Base-by-base conservation (phyloP, 1,284 basidiomycete genomes). In the Filobasidium uniguttulatum region DNA sequence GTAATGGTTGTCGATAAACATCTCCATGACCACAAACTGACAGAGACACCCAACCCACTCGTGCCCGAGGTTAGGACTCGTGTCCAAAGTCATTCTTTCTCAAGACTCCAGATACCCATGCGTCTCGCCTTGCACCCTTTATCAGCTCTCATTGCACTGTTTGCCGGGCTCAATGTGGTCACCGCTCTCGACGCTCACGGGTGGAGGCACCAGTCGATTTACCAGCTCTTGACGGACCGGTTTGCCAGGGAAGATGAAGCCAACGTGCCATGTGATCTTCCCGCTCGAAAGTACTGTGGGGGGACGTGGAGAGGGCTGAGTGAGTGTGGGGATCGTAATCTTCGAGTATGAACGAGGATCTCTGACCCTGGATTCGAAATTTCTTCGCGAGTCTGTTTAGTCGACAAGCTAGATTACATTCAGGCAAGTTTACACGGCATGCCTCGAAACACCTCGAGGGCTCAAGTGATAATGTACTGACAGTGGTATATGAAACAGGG, bases 181-280 rank as follows among this genome's bases (percentile, higher is more conserved):
- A 45, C 53, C 14, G 62, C 60, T 4, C 54, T 67, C 29, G 59
- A 60, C 40, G 53, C 58, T n/a, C 29, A 49, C 9, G 58, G 56
- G 6, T 63, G 65, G 53, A 60, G 67, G 38, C 54, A 61, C 14
- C 59, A 62, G n/a, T 62, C 62, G n/a, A 63, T 69, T 49, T 69
- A 69, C 53, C 67, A 69, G 48, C 49, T 68, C 23, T 46, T 66
- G 29, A 67, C 63, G 2, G 65, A 63, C 19, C 57, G 52, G 8
- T 53, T 53, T 19, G 30, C 48, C 1, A 45, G 48, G 23, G 46
- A 48, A 6, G 52, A 49, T 46, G 44, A 38, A 15, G 58, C 12
- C 52, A 58, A 34, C 56, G 63, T 37, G 15, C 3, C 23, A 19
- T 34, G 17, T n/a, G 33, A 47, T 14, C 12, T 28, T 8, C 8